Evolutionary conservation across 352 stramenopile genomes (phyloP), one percentile per base, ranked within the genome.

Genomic region (Plasmopara halstedii): DNA sequence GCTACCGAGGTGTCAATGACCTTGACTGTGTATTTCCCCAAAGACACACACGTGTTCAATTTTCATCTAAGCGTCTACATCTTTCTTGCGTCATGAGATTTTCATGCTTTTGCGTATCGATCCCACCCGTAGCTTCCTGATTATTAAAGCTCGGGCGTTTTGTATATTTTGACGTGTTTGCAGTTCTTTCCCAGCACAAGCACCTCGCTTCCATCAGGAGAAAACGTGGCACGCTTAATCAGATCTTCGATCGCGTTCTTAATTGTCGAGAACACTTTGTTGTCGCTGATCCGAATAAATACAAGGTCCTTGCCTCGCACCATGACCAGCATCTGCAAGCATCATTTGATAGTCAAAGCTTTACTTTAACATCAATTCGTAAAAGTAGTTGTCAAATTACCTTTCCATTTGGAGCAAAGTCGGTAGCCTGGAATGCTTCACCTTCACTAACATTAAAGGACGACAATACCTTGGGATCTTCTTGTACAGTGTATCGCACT

Each of bases 401-500:
- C 62, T 87, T 87, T 53, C 73, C 70, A 26, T 81, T 71, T 3
- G 79, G 69, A 14, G 73, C 67, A 32, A 85, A 70, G 22, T 88
- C 79, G 6, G 87, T 53, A 19, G 67, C 59, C 25, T 84, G 64
- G 29, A 85, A 80, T 18, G 70, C 49, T 40, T 72, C 62, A n/a
- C 74, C 50, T 18, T 61, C 64, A n/a, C 58, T 83, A 6, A 72
- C 67, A 26, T 42, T 80, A 43, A 87, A 88, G 19, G 47, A 72
- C 27, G 68, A 75, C 46, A 87, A 51, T 18, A 86, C 62, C 42
- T 83, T 82, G 2, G 79, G 79, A 27, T 90, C 79, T 50, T 90
- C 79, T 59, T 85, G 71, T 21, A 83, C 62, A 17, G 71, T 75
- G 55, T 90, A 90, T 13, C 79, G 72, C 14, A 90, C 79, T 90